Evolutionary conservation across 345 rosid species (phyloP).

Genomic region (Viola odorata): DNA sequence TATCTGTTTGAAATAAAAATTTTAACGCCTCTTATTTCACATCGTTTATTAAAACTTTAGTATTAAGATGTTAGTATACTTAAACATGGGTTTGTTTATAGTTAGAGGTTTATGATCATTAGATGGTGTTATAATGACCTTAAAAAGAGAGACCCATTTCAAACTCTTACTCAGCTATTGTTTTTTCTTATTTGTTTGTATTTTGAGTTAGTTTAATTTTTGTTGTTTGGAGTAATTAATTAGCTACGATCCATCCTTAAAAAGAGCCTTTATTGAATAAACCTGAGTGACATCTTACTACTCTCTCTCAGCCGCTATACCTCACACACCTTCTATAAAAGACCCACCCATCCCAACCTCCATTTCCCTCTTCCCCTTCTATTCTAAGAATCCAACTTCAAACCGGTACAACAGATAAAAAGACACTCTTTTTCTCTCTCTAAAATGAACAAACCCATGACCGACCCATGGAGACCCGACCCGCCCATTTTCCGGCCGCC

Average conservation of each 20-base stretch:
- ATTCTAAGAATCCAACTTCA: background rate
- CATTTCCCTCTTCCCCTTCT: background rate
- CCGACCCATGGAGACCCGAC: slow-evolving; percentile 61
- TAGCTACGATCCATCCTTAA: background rate
- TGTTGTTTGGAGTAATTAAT: too few species aligned
- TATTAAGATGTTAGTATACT: too few species aligned
- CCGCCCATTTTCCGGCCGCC: slow-evolving; percentile 59
- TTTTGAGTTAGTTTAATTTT: too few species aligned
- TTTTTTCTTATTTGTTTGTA: too few species aligned
- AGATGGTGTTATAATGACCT: too few species aligned
- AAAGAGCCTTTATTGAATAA: background rate
- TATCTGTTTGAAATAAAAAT: too few species aligned
- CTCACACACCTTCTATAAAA: slow-evolving; percentile 11
- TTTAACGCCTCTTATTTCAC: too few species aligned
- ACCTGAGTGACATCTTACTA: background rate
- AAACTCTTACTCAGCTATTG: too few species aligned
- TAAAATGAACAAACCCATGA: slow-evolving; percentile 51
- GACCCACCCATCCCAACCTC: background rate
- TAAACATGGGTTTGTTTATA: too few species aligned
- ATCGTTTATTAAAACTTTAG: too few species aligned
- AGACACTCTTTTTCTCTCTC: slow-evolving; percentile 6
- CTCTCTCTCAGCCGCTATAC: background rate
- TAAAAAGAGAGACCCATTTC: too few species aligned
- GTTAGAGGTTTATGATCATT: too few species aligned
- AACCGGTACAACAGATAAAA: background rate